A percentile compares a stretch with the other conserved stretches of the same genome.
Evolutionary conservation across 306 rosid species (phyloP).

Genomic region (Corylus heterophylla): DNA sequence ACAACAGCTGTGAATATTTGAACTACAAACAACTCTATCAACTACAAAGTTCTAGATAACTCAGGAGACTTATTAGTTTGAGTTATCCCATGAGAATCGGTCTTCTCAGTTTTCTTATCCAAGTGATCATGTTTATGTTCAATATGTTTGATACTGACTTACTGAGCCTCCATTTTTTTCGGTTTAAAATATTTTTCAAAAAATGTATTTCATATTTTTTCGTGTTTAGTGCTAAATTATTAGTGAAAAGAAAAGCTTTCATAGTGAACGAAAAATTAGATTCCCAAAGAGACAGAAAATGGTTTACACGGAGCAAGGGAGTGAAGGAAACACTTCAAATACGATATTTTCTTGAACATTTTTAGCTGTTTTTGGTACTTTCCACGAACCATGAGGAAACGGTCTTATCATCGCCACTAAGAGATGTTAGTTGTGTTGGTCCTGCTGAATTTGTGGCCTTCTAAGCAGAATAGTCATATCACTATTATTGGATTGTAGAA

Average conservation of each 20-base stretch:
- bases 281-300: neutral
- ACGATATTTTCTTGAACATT: no score
- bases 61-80: no score
- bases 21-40: no score
- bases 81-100: no score
- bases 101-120: no score
- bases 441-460: neutral
- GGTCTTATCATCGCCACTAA: neutral
- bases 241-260: neutral
- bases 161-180: no score
- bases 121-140: no score
- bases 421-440: neutral
- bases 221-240: neutral
- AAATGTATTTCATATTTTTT: neutral
- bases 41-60: no score
- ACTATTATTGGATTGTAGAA: neutral
- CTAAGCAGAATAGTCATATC: neutral
- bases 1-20: no score
- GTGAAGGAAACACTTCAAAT: neutral
- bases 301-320: no score
- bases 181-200: neutral
- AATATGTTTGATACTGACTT: no score
- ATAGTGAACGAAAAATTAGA: neutral
- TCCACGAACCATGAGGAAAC: neutral
- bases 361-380: neutral